Evolutionary conservation across 2,329 filamentous ascomycete species (phyloP).

Genomic region (Colletotrichum sp.): DNA sequence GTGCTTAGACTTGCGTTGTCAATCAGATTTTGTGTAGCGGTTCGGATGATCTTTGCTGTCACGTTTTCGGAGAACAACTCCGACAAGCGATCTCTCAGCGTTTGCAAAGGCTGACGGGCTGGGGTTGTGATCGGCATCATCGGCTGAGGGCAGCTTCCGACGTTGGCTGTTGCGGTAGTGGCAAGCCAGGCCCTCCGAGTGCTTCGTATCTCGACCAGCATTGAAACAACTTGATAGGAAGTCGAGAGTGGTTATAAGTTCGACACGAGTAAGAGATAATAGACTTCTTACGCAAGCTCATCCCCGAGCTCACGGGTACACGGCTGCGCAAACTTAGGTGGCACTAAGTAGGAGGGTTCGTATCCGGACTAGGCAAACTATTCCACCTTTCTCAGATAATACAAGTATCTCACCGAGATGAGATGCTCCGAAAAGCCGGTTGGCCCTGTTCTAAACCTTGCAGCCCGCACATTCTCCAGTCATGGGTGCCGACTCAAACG

Average conservation of each 20-base stretch:
- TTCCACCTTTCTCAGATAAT: background rate
- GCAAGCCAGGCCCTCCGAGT: background rate
- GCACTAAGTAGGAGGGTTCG: background rate
- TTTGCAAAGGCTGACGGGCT: background rate
- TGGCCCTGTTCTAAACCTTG: background rate
- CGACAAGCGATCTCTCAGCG: background rate
- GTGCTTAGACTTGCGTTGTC: background rate
- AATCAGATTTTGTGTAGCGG: background rate
- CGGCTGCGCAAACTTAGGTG: background rate
- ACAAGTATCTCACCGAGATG: background rate
- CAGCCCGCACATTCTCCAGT: background rate
- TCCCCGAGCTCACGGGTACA: background rate
- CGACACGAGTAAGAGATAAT: background rate
- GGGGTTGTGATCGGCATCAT: background rate
- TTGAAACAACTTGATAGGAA: background rate
- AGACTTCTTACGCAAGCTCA: background rate
- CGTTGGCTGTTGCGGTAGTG: background rate
- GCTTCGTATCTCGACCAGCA: background rate
- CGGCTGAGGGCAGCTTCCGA: background rate
- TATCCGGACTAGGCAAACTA: background rate
- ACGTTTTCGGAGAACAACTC: constrained; percentile 10
- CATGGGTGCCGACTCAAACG: background rate
- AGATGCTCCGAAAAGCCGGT: background rate
- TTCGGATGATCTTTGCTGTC: constrained; percentile 13
- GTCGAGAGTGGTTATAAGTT: background rate